These are phyloP conservation scores for Candida caryicola DNA, from an alignment of 805 yeast species.

Conservation along the genomic window DNA sequence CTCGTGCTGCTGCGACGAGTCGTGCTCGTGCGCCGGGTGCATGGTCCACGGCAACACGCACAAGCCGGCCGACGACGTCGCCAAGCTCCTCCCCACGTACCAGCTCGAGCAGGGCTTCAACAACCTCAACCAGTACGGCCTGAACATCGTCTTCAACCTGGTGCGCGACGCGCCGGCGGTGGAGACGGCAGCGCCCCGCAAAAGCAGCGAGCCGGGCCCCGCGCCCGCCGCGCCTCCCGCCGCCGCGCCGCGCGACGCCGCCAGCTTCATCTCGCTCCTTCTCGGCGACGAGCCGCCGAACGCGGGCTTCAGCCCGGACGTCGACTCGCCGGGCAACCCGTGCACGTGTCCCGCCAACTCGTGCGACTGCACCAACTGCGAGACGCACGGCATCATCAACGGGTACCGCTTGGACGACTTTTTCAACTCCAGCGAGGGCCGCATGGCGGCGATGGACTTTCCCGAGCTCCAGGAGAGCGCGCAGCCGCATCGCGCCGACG, in stretches of 20 bases:
- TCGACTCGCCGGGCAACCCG: constrained; percentile 7
- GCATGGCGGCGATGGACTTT: not conserved
- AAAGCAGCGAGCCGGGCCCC: not conserved
- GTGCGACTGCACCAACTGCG: constrained; percentile 43
- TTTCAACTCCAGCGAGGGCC: constrained; percentile 13
- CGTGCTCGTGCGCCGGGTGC: constrained; percentile 39
- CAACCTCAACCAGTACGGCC: constrained; percentile 3
- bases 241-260: not conserved
- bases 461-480: not conserved
- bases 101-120: constrained; percentile 5
- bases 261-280: not conserved
- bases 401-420: constrained; percentile 41
- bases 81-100: constrained; percentile 3
- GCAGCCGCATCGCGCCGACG: constrained; percentile 1
- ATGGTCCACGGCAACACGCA: constrained; percentile 27
- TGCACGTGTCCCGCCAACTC: constrained; percentile 27
- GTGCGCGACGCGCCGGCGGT: not conserved
- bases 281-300: not conserved
- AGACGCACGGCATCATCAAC: constrained; percentile 44
- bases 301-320: constrained; percentile 1
- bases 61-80: not conserved
- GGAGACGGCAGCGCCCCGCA: not conserved
- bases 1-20: constrained; percentile 35
- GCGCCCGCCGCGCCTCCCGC: not conserved
- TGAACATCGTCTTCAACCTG: constrained; percentile 2